These are phyloP conservation scores for Candida sanyaensis DNA, from an alignment of 1,139 yeast genomes.

Conservation along the genomic window DNA sequence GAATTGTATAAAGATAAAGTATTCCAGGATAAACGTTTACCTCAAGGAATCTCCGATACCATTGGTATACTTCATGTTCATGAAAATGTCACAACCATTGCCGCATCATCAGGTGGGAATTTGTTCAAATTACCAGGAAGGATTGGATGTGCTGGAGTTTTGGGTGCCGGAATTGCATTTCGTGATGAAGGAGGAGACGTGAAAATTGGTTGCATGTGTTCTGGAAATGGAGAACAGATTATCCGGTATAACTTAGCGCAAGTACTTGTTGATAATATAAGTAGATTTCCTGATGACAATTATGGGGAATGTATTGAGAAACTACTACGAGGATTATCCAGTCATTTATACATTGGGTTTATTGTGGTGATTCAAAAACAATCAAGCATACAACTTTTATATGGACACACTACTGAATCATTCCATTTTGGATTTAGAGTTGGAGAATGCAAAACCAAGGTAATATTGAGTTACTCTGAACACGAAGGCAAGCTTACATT, in stretches of 20 bases:
- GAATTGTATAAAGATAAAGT: conserved; percentile 16
- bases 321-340: conserved; percentile 5
- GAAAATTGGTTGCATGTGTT: conserved; percentile 44
- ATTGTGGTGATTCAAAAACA: conserved; percentile 23
- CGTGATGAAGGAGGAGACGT: conserved; percentile 11
- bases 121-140: conserved; percentile 51
- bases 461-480: conserved; percentile 28
- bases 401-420: conserved; percentile 47
- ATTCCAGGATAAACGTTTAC: conserved; percentile 4
- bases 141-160: conserved; percentile 54
- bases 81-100: conserved; percentile 22
- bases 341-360: conserved; percentile 32
- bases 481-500: conserved; percentile 28
- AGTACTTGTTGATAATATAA: conserved; percentile 20
- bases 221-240: conserved; percentile 61
- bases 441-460: conserved; percentile 17
- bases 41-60: conserved; percentile 28
- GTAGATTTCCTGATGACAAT: conserved; percentile 8
- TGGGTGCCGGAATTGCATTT: conserved; percentile 46
- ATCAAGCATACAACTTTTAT: conserved; percentile 23
- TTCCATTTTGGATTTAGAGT: conserved; percentile 41
- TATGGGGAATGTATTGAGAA: conserved; percentile 15
- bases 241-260: conserved; percentile 42
- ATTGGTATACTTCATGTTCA: conserved; percentile 29
- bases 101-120: conserved; percentile 56